A percentile compares a stretch with the other conserved stretches of the same genome.
Conservation (phyloP, 2,329 filamentous ascomycete genomes). For the Paradendryphiella salina region DNA sequence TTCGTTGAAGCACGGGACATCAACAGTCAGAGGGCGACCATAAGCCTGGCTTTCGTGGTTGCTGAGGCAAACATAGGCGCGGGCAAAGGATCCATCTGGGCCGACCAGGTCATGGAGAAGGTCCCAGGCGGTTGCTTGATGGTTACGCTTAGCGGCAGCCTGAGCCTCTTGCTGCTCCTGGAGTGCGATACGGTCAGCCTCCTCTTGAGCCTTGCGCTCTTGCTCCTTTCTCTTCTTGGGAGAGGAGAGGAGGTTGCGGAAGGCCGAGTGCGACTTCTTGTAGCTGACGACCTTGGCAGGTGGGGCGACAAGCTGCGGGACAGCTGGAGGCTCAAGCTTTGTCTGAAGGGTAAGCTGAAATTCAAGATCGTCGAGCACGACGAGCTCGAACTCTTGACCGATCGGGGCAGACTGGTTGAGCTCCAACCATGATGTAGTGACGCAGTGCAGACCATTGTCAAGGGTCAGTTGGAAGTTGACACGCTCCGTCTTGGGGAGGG, state of each 20-base stretch:
- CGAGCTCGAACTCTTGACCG: constrained; percentile 96
- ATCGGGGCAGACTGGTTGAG: constrained; percentile 90
- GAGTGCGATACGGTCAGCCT: constrained; percentile 70
- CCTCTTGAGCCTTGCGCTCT: constrained; percentile 80
- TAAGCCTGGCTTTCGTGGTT: constrained; percentile 89
- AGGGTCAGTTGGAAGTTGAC: constrained; percentile 94
- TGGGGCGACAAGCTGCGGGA: constrained; percentile 48
- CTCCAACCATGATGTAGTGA: constrained; percentile 94
- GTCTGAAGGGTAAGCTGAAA: constrained; percentile 97
- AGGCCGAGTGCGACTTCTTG: constrained; percentile 74
- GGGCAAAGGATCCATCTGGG: constrained; percentile 92
- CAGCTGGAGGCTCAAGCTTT: constrained; percentile 78
- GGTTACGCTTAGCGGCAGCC: constrained; percentile 57
- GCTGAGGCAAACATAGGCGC: constrained; percentile 90
- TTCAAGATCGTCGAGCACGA: constrained; percentile 96
- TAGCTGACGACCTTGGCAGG: constrained; percentile 67
- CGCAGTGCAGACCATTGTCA: constrained; percentile 97
- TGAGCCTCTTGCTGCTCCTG: constrained; percentile 48
- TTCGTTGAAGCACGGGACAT: constrained; percentile 96
- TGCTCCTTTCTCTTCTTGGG: constrained; percentile 97
- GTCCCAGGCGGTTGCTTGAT: constrained; percentile 78
- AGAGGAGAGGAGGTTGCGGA: constrained; percentile 81
- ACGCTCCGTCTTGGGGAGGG: constrained; percentile 83
- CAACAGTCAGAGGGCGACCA: constrained; percentile 82
- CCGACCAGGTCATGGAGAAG: constrained; percentile 81